A percentile compares a stretch with the other conserved stretches of the same genome.
phyloP scores from a whole-genome alignment of 2,329 filamentous ascomycete species.

The Xylaria arbuscula region DNA sequence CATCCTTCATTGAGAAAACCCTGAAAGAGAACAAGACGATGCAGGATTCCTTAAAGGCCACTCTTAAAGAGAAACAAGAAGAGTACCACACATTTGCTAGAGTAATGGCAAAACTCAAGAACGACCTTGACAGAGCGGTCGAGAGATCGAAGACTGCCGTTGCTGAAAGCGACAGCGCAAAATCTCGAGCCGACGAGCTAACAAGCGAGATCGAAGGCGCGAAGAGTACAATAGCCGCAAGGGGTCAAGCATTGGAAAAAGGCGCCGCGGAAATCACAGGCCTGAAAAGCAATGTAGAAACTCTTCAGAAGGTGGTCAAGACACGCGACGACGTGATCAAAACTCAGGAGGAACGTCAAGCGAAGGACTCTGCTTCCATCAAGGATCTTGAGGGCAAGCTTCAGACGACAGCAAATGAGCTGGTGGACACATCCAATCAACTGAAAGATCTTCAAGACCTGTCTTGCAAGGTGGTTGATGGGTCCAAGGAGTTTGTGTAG shows the following conservation, averaged over 20 bases:
- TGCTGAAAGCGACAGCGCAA: conserved; percentile 18
- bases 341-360: conserved; percentile 22
- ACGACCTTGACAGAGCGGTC: background rate
- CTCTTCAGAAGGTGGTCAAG: conserved; percentile 14
- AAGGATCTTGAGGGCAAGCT: conserved; percentile 18
- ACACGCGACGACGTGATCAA: conserved; percentile 21
- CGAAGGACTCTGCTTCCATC: conserved; percentile 20
- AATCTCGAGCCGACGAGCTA: conserved; percentile 23
- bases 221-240: conserved; percentile 27
- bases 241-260: conserved; percentile 20
- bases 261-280: conserved; percentile 7
- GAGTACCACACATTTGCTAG: conserved; percentile 8
- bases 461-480: conserved; percentile 18
- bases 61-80: conserved; percentile 10
- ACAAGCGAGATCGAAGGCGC: conserved; percentile 18
- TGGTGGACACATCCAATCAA: background rate
- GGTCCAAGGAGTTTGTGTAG: conserved; percentile 33
- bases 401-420: conserved; percentile 5
- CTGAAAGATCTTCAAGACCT: conserved; percentile 29
- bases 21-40: conserved; percentile 26
- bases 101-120: conserved; percentile 1
- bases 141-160: conserved; percentile 8
- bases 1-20: conserved; percentile 23
- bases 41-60: conserved; percentile 3
- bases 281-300: conserved; percentile 16